phyloP scores from a whole-genome alignment of 176 grass and related monocot species.

The Oryza meridionalis region DNA sequence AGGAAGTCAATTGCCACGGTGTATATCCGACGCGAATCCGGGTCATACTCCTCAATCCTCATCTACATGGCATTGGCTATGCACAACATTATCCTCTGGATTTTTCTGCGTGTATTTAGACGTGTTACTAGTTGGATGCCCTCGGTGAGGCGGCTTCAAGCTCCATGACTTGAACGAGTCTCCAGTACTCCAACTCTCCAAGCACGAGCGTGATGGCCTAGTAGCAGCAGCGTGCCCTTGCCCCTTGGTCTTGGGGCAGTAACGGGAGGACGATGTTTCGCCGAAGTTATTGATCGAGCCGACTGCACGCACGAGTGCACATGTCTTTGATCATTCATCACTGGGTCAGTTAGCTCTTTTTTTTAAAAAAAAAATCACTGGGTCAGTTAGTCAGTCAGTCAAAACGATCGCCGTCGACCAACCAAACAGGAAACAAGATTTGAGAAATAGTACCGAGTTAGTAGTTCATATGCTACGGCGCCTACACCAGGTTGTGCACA shows the following conservation, averaged over 20 bases:
- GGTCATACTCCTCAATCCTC: slow-evolving; percentile 37
- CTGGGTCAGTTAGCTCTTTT: not conserved
- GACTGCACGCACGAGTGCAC: not conserved
- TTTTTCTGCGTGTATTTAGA: not conserved
- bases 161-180: slow-evolving; percentile 37
- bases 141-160: slow-evolving; percentile 6
- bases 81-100: slow-evolving; percentile 5
- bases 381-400: not conserved
- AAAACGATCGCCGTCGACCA: not conserved
- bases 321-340: not conserved
- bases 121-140: slow-evolving; percentile 18
- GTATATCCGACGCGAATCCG: slow-evolving; percentile 41
- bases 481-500: not conserved
- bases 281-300: not conserved
- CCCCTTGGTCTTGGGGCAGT: not conserved
- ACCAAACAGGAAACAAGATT: not conserved
- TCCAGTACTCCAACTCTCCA: not conserved
- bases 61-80: slow-evolving; percentile 32
- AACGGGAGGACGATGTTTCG: not conserved
- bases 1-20: not conserved
- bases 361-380: not conserved
- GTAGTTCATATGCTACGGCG: not conserved
- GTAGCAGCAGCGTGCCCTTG: slow-evolving; percentile 16
- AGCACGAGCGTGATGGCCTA: slow-evolving; percentile 2
- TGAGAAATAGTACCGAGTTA: not conserved